Evolutionary conservation across 768 basidiomycete genomes (phyloP), one percentile per base, ranked within the genome.

Genomic region (Clitopilus passeckerianus): DNA sequence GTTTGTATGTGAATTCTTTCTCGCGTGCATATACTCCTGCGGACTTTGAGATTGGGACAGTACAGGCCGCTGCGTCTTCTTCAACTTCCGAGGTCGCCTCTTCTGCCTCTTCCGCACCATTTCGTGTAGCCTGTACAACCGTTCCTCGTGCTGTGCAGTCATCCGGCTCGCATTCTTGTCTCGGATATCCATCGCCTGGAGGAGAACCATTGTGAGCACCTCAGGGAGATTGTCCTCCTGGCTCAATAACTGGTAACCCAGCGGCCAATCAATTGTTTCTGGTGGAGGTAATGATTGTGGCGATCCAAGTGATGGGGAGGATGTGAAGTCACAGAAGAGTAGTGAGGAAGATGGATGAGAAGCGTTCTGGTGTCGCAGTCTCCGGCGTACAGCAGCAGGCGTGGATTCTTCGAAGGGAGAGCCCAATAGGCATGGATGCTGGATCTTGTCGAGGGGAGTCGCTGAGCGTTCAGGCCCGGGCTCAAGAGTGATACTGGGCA

Each of bases 151-250:
- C 10, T 20, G 18, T 16, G 46, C 9, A 20, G n/a, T 50, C 22
- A 22, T 50, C 16, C 20, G 46, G 24, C 30, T 30, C 24, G 35
- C 54, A 15, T 55, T 15, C 33, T 9, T 57, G 37, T 70, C 70
- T 27, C 67, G 67, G 18, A 53, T 57, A 54, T 71, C 71, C 71
- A 72, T 70, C 15, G 71, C 71, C 58, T 67, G 64, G 41, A 73
- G 59, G 41, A 73, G 59, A 23, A 70, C 64, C 27, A 71, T 60
- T 34, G 71, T 69, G 52, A 73, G 67, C 53, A 65, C 62, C 57
- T 72, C 72, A 12, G 58, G 53, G 33, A 61, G 16, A 15, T 55
- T 15, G 33, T 55, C 54, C 16, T 34, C 24, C 30, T 37, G 18
- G 7, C 1, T n/a, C 23, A 53, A 16, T 6, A 15, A n/a, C 6